Percentiles rank a stretch among this genome's conserved stretches.
Conservation (phyloP, 768 basidiomycete species). For the Obba rivulosa region DNA sequence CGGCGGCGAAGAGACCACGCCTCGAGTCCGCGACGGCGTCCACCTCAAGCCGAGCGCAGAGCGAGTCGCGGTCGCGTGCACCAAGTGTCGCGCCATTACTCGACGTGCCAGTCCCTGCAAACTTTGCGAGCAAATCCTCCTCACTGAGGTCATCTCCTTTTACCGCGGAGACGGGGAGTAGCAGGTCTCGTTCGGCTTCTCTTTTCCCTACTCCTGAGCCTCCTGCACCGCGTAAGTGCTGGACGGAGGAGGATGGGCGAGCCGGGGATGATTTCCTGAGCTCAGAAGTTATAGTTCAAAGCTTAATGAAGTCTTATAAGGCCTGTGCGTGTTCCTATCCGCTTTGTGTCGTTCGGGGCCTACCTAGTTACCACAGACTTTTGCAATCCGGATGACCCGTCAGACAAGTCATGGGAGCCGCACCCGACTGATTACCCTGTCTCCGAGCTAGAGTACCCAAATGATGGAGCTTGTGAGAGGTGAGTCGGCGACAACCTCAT, state of each 20-base stretch:
- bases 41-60: not conserved
- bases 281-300: constrained; percentile 58
- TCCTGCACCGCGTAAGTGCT: constrained; percentile 39
- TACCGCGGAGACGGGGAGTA: constrained; percentile 38
- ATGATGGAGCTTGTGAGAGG: constrained; percentile 63
- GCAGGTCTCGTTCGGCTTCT: constrained; percentile 68
- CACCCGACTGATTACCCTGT: constrained; percentile 54
- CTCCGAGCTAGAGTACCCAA: constrained; percentile 76
- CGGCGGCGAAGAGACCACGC: constrained; percentile 21
- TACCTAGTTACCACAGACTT: constrained; percentile 46
- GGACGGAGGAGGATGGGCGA: constrained; percentile 49
- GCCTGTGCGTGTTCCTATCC: constrained; percentile 42
- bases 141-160: constrained; percentile 11
- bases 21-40: constrained; percentile 11
- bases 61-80: constrained; percentile 12
- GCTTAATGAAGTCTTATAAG: constrained; percentile 64
- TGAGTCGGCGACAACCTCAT: constrained; percentile 25
- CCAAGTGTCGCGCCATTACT: constrained; percentile 12
- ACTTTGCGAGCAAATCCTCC: constrained; percentile 9
- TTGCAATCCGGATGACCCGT: constrained; percentile 55
- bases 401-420: constrained; percentile 60
- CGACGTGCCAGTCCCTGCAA: not conserved
- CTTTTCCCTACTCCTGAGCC: constrained; percentile 35
- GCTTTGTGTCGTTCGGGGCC: not conserved
- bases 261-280: constrained; percentile 51